Percentiles rank a stretch among this genome's conserved stretches.
Evolutionary conservation across 139 green algal genomes (phyloP).

Genomic region (Chlorella sp.): DNA sequence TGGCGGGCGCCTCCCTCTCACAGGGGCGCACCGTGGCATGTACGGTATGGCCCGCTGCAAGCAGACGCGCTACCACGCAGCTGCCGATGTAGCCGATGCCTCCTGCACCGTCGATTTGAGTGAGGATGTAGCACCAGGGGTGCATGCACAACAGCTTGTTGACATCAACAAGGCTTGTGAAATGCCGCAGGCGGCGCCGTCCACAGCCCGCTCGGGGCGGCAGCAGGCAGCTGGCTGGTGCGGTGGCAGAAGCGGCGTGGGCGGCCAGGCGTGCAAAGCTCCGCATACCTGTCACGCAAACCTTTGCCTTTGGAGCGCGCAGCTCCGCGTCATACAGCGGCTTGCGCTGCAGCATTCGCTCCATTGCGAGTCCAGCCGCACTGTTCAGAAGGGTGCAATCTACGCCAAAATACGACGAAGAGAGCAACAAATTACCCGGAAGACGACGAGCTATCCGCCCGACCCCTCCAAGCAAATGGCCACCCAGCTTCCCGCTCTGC

Average conservation of each 20-base stretch:
- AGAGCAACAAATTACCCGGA: no score
- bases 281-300: slow-evolving; percentile 20
- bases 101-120: neutral
- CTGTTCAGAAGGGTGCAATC: no score
- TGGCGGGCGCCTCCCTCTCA: neutral
- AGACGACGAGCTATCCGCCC: no score
- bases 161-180: no score
- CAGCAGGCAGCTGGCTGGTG: neutral
- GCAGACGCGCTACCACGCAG: slow-evolving; percentile 56
- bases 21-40: slow-evolving; percentile 42
- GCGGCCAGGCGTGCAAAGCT: neutral
- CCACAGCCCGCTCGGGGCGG: no score
- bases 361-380: neutral
- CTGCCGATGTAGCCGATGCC: slow-evolving; percentile 50
- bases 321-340: neutral
- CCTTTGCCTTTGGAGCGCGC: neutral
- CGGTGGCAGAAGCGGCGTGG: neutral
- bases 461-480: no score
- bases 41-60: slow-evolving; percentile 65
- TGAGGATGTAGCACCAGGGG: no score
- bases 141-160: no score
- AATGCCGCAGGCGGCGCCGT: no score
- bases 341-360: slow-evolving; percentile 11
- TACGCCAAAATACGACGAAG: no score
- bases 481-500: no score